phyloP scores from a whole-genome alignment of 1,284 basidiomycete species.

The Tremellales sp. region DNA sequence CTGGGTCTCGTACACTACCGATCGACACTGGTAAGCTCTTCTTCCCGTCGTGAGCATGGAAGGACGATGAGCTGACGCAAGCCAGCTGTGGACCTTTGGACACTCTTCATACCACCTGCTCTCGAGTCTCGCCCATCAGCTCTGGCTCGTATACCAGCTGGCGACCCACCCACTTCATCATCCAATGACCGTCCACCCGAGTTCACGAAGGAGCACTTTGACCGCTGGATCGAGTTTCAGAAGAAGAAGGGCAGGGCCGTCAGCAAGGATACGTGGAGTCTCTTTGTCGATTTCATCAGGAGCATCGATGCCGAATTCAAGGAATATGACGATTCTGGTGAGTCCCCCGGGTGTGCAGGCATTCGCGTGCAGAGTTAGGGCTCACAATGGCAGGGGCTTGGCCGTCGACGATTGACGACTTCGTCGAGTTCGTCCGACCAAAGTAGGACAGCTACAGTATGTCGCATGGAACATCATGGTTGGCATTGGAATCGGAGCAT shows the following conservation, averaged over 20 bases:
- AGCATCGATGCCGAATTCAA: constrained; percentile 74
- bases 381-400: constrained; percentile 46
- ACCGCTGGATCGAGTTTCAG: constrained; percentile 79
- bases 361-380: no score
- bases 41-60: background rate
- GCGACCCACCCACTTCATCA: constrained; percentile 41
- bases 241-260: constrained; percentile 72
- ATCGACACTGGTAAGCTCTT: constrained; percentile 51
- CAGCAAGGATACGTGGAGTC: constrained; percentile 90
- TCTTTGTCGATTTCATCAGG: constrained; percentile 64
- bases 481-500: no score
- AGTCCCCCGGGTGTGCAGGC: constrained; percentile 12
- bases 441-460: no score
- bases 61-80: constrained; percentile 4
- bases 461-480: no score
- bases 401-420: constrained; percentile 50
- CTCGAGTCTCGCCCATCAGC: constrained; percentile 66
- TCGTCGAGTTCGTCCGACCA: constrained; percentile 42
- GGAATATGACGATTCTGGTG: constrained; percentile 82
- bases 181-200: constrained; percentile 50
- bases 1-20: constrained; percentile 58
- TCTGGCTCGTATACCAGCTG: constrained; percentile 44
- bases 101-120: constrained; percentile 72
- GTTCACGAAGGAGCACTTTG: constrained; percentile 65
- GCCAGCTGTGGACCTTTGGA: constrained; percentile 64